A percentile compares a stretch with the other conserved stretches of the same genome.
Conservation (phyloP, 768 basidiomycete species). For the Pleurotus tuber-regium region DNA sequence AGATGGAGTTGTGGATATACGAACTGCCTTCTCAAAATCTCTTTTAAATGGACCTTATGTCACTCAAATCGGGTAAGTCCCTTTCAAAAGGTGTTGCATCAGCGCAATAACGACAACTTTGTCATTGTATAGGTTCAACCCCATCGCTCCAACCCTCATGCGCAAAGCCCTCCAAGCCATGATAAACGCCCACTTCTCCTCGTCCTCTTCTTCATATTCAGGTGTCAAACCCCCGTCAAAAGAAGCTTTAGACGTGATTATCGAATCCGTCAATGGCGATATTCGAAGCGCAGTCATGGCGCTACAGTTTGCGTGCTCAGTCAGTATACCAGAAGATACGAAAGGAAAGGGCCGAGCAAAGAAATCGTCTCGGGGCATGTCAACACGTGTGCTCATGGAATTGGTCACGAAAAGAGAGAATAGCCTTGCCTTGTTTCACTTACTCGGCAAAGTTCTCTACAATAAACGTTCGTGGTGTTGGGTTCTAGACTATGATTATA, state of each 20-base stretch:
- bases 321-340: conserved; percentile 27
- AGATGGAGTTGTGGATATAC: conserved; percentile 55
- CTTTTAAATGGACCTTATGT: conserved; percentile 73
- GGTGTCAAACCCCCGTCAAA: conserved; percentile 45
- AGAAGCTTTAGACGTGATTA: conserved; percentile 71
- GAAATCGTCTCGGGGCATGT: conserved; percentile 21
- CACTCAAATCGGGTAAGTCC: conserved; percentile 71
- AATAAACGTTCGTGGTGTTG: conserved; percentile 98
- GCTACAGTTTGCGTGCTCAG: conserved; percentile 78
- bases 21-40: conserved; percentile 68
- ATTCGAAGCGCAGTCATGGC: conserved; percentile 93
- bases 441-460: conserved; percentile 91
- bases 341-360: conserved; percentile 34
- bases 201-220: conserved; percentile 22
- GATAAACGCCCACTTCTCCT: conserved; percentile 43
- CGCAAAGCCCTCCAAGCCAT: conserved; percentile 71
- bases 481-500: too few species aligned
- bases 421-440: conserved; percentile 84
- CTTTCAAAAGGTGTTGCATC: neutral
- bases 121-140: conserved; percentile 97
- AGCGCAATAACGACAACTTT: neutral
- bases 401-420: conserved; percentile 82
- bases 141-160: conserved; percentile 86
- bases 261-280: conserved; percentile 84
- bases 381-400: conserved; percentile 49